phyloP scores from a whole-genome alignment of 1,284 basidiomycete species.

The Fomitopsis pinicola region DNA sequence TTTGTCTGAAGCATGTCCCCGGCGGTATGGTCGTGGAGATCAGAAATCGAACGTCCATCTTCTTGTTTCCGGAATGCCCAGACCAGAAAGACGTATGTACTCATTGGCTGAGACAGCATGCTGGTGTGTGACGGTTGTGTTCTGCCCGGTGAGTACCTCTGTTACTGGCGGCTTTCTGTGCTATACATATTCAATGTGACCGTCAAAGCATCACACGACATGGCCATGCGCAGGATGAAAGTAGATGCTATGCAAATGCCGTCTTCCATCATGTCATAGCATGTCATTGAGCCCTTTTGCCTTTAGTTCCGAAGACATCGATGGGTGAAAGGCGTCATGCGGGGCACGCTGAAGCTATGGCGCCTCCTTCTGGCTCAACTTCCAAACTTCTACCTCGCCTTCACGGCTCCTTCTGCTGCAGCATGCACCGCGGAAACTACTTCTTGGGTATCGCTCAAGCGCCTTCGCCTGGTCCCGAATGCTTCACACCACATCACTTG shows the following conservation, averaged over 20 bases:
- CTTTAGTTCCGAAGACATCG: background rate
- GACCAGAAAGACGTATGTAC: background rate
- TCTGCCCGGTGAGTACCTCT: background rate
- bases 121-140: background rate
- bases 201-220: background rate
- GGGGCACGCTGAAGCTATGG: background rate
- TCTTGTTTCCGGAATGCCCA: background rate
- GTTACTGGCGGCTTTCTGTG: background rate
- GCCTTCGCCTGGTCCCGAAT: background rate
- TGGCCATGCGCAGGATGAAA: background rate
- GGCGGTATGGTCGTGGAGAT: background rate
- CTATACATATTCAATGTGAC: background rate
- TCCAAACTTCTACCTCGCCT: background rate
- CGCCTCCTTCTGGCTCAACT: background rate
- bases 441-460: background rate
- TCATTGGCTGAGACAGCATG: background rate
- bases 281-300: background rate
- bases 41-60: background rate
- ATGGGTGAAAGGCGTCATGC: background rate
- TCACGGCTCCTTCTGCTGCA: background rate
- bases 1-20: background rate
- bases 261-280: background rate
- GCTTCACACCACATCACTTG: background rate
- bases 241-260: background rate
- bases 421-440: background rate